These are phyloP conservation scores for Penicillium sp. DNA, from an alignment of 2,329 filamentous ascomycete genomes.

Conservation along the genomic window DNA sequence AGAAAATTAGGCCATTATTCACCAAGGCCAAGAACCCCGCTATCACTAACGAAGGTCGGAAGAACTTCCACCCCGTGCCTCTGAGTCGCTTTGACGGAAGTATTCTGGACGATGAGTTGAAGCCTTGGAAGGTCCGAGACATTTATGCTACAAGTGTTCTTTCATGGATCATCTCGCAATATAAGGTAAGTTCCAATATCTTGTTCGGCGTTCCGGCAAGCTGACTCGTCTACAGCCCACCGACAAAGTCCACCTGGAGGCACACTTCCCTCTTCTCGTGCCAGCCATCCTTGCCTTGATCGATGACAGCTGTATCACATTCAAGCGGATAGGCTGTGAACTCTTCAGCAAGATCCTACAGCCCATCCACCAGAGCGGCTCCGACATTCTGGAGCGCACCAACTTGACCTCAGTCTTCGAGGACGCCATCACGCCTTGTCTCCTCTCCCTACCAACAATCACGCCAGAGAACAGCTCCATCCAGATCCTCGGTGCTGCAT, in stretches of 20 bases:
- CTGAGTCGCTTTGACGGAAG: slow-evolving; percentile 39
- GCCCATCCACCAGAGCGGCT: slow-evolving; percentile 37
- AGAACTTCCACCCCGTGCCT: slow-evolving; percentile 44
- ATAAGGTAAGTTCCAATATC: slow-evolving; percentile 31
- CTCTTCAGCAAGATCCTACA: slow-evolving; percentile 39
- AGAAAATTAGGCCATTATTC: slow-evolving; percentile 45
- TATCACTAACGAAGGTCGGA: slow-evolving; percentile 47
- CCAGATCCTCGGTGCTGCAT: slow-evolving; percentile 64
- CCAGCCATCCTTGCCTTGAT: slow-evolving; percentile 47
- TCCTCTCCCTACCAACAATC: slow-evolving; percentile 75
- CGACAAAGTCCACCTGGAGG: slow-evolving; percentile 37
- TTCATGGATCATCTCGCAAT: slow-evolving; percentile 39
- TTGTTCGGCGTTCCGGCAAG: background rate
- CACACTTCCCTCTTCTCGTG: slow-evolving; percentile 47
- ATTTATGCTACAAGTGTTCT: slow-evolving; percentile 40
- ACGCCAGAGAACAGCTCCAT: slow-evolving; percentile 73
- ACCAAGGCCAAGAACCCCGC: slow-evolving; percentile 43
- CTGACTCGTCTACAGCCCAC: slow-evolving; percentile 26
- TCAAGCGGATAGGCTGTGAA: slow-evolving; percentile 43
- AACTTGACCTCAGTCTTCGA: slow-evolving; percentile 50
- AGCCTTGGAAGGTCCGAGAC: slow-evolving; percentile 42
- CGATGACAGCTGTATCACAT: slow-evolving; percentile 41
- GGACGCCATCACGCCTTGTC: slow-evolving; percentile 57
- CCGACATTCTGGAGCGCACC: slow-evolving; percentile 44
- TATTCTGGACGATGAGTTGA: slow-evolving; percentile 37